Evolutionary conservation across 768 basidiomycete genomes (phyloP), one percentile per base, ranked within the genome.

Genomic region (Leccinum rimulosum): DNA sequence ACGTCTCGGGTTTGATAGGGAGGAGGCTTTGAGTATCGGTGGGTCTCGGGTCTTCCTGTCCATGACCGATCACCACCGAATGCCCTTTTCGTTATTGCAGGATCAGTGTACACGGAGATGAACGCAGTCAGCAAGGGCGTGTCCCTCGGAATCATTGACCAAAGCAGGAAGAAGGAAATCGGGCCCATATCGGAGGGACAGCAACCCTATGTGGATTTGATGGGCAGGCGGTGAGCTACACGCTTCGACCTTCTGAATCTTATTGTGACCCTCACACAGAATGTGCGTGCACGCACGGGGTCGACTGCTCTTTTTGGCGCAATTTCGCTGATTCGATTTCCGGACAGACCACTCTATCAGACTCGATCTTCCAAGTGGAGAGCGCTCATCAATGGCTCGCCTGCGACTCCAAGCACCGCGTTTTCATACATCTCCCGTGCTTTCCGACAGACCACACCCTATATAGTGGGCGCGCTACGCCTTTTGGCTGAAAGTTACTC

Each of bases 11-110:
- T 98, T 98, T 72, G 82, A 85, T 53, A 79, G 88, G 59, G 87
- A 92, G 66, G 96, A 98, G 75, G 92, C 96, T 2, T 76, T 98
- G 43, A 95, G 92, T 62, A 91, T 98, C 56, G 94, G 95, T 89
- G 63, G 33, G 79, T 65, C n/a, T 43, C 27, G 47, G 28, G n/a
- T 57, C 25, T 11, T 9, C 27, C 19, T 45, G 31, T 30, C 58
- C 36, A 19, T 25, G 25, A 35, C n/a, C 9, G 56, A 57, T 50
- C 50, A 33, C 33, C 52, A 31, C 17, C 12, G 19, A 4, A 52
- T 12, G 19, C 48, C 36, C 40, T 51, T 45, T n/a, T 22, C 35
- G 6, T 52, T 38, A 12, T 58, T 36, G 33, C 62, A 94, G 95
- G 95, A 5, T 91, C 93, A 51, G 93, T 88, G 19, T 97, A 94